Base-by-base conservation (phyloP, 2,329 filamentous ascomycete species). In the Neofusicoccum sp. region DNA sequence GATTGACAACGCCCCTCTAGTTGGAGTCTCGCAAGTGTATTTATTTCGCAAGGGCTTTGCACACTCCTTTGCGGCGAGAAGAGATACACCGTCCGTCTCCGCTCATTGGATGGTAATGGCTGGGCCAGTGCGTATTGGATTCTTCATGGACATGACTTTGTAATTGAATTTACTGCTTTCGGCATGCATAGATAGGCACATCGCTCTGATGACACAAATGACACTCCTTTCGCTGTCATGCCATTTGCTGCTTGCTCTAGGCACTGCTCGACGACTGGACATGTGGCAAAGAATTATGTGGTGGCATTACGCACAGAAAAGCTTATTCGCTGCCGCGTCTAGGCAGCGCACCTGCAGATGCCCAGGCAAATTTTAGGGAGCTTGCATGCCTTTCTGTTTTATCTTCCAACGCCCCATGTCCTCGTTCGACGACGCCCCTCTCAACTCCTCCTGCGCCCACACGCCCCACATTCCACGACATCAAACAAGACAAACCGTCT, bases 131-230 rank as follows among this genome's bases (percentile, higher is more conserved):
- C 51, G n/a, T 9, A n/a, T 43, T 33, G 3, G 5, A 9, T 33
- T n/a, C 38, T 56, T 56, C 38, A 14, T 44, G 51, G 34, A 56
- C 51, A 56, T 56, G 38, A n/a, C 43, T 56, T 56, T 20, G 12
- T 14, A 43, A 44, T 43, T 24, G 5, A n/a, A 31, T 56, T 43
- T 43, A 56, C 9, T 56, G 28, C 14, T 43, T 24, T 11, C 11
- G 34, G 38, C n/a, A 56, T 44, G 51, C 38, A 56, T 43, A 33
- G 28, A 31, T 44, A 33, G 28, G 16, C 28, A 28, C 8, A 24
- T 16, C 26, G 38, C 33, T n/a, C 20, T 7, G 31, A 53, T 30
- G 34, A 41, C 20, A 38, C n/a, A 43, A 43, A 56, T 14, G 47
- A 51, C 51, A 33, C 51, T 43, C 38, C 6, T 9, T 43, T 33